These are phyloP conservation scores for Hyaloscypha bicolor DNA, from an alignment of 495 filamentous ascomycete species.

Conservation along the genomic window DNA sequence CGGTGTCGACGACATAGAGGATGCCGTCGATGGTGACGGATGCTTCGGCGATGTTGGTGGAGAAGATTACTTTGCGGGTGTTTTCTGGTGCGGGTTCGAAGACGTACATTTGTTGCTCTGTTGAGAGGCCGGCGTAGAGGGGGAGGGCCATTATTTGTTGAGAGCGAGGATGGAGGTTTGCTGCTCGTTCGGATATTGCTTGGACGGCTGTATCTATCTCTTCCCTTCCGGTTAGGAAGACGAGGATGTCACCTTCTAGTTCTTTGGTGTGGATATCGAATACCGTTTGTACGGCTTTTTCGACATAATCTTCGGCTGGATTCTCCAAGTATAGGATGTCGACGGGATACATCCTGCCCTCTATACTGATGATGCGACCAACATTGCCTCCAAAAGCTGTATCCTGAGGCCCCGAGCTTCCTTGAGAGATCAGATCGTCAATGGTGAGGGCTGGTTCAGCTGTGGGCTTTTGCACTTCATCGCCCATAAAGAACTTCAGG, in stretches of 20 bases:
- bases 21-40: conserved; percentile 94
- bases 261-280: conserved; percentile 94
- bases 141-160: conserved; percentile 75
- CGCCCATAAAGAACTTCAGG: conserved; percentile 72
- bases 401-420: conserved; percentile 28
- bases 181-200: conserved; percentile 74
- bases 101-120: conserved; percentile 89
- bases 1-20: conserved; percentile 89
- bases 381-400: conserved; percentile 37
- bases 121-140: conserved; percentile 86
- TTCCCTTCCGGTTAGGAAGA: conserved; percentile 92
- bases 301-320: conserved; percentile 85
- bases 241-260: conserved; percentile 83
- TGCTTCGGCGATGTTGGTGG: conserved; percentile 96
- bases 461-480: conserved; percentile 36
- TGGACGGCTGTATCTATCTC: conserved; percentile 87
- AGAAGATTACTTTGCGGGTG: conserved; percentile 87
- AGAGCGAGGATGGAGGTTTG: conserved; percentile 70
- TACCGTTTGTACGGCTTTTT: conserved; percentile 82
- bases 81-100: conserved; percentile 87
- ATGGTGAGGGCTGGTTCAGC: conserved; percentile 30
- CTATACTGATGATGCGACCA: conserved; percentile 82
- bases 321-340: conserved; percentile 83
- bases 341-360: conserved; percentile 91
- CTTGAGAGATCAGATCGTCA: conserved; percentile 32